Base-by-base conservation (phyloP, 495 filamentous ascomycete species). In the Hyaloscypha bicolor region DNA sequence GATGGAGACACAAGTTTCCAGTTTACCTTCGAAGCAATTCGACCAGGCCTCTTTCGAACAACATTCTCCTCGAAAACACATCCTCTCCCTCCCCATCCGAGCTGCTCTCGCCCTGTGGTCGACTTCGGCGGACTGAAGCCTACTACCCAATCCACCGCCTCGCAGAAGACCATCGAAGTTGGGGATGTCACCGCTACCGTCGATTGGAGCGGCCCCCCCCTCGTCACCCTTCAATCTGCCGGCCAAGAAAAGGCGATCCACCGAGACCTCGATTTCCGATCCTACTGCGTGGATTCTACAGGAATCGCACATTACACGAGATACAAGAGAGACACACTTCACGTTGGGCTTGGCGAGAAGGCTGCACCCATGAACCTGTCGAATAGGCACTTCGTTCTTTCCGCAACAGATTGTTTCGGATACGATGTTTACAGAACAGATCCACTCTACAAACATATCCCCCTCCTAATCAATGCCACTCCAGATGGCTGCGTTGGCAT, bases 391-490 rank as follows among this genome's bases (percentile, higher is more conserved):
- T 91, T 90, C 75, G 81, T 81, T 48, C 81, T 91, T 58, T 84
- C 87, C 4, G 87, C 87, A 9, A 90, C 86, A 25, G 89, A 91
- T 74, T 87, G 82, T 58, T 90, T 90, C 66, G 86, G 87, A 22
- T 91, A 91, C 75, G 88, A 91, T 70, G 82, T 86, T 30, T 87
- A 90, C 73, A 83, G 85, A 22, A 87, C 87, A 53, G 89, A 91
- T 73, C 88, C 89, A 16, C 78, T 91, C 57, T 91, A 91, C 79
- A 91, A 91, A 75, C 86, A 91, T 66, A 87, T 90, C 48, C 88
- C 89, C 0, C 80, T 91, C 0, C 75, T 91, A 30, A 87, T 91
- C 75, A 87, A 88, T 64, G 86, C 83, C 6, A 86, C 82, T 1
- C 79, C 84, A 0, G 71, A 83, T 9, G 88, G 87, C 8, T 87